phyloP scores from a whole-genome alignment of 805 yeast species.

The Wickerhamiella hasegawae region DNA sequence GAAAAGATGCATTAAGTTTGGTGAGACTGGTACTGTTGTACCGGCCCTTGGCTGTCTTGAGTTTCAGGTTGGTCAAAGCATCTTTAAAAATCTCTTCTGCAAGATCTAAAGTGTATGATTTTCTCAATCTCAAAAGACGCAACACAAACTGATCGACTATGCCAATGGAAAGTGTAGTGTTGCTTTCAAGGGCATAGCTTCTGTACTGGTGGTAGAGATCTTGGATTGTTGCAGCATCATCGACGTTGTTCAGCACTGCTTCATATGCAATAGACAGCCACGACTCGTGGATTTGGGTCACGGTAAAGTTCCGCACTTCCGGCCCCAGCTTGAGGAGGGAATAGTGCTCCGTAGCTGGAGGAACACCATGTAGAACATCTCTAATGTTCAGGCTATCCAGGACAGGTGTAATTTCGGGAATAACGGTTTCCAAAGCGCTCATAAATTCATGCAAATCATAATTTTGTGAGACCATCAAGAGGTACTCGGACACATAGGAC shows the following conservation, averaged over 20 bases:
- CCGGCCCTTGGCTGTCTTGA: too few species aligned
- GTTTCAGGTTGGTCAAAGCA: conserved; percentile 7
- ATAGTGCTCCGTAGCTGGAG: background rate
- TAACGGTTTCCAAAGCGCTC: conserved; percentile 6
- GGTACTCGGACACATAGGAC: conserved; percentile 15
- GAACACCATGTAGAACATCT: conserved; percentile 1
- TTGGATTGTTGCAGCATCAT: conserved; percentile 6
- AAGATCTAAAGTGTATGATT: conserved; percentile 5
- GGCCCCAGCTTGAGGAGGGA: background rate
- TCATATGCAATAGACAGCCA: conserved; percentile 15
- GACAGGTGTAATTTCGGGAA: conserved; percentile 10
- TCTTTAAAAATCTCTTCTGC: conserved; percentile 12
- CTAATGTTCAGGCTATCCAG: conserved; percentile 10
- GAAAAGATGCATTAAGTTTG: too few species aligned
- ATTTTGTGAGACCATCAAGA: conserved; percentile 12
- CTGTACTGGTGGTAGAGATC: conserved; percentile 10
- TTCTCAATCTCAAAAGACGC: conserved; percentile 7
- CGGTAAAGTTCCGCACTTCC: conserved; percentile 1
- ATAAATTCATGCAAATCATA: conserved; percentile 12
- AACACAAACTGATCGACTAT: conserved; percentile 16
- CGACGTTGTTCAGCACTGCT: conserved; percentile 14
- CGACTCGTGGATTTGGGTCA: conserved; percentile 9
- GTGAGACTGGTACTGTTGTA: too few species aligned
- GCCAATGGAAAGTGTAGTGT: conserved; percentile 5
- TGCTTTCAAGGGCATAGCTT: conserved; percentile 1